Percentiles rank a stretch among this genome's conserved stretches.
Conservation (phyloP, 148 eudicot genomes). For the Diospyros kaki region DNA sequence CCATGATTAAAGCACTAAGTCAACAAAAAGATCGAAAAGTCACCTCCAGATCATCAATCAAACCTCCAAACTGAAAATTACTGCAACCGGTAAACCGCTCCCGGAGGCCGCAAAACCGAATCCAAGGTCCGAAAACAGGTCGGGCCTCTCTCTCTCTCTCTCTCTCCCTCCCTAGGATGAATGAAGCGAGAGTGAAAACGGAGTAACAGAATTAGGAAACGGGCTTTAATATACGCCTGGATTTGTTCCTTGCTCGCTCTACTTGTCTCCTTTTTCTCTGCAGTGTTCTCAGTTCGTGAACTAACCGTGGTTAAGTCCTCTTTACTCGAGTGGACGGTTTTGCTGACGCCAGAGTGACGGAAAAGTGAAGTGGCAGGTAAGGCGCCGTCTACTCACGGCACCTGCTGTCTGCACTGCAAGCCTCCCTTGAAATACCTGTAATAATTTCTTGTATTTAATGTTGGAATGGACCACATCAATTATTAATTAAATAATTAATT, state of each 20-base stretch:
- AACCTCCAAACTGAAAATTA: constrained; percentile 6
- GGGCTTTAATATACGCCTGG: constrained; percentile 36
- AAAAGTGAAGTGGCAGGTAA: constrained; percentile 3
- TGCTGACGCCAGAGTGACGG: constrained; percentile 25
- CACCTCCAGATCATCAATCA: constrained; percentile 19
- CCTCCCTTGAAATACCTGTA: too few relatives aligned
- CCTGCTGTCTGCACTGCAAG: too few relatives aligned
- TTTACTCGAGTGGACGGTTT: constrained; percentile 14
- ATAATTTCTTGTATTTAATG: too few relatives aligned
- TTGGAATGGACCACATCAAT: too few relatives aligned
- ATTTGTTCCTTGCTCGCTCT: constrained; percentile 20
- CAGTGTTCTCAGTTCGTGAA: constrained; percentile 23
- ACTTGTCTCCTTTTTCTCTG: constrained; percentile 23
- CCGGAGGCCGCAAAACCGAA: constrained; percentile 16
- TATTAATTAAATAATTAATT: too few relatives aligned
- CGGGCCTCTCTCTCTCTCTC: neutral
- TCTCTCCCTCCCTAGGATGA: constrained; percentile 16
- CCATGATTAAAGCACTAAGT: constrained; percentile 26
- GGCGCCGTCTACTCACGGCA: constrained; percentile 12
- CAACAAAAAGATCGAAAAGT: neutral
- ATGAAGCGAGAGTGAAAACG: constrained; percentile 17
- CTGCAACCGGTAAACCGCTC: neutral
- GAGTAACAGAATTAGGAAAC: constrained; percentile 28
- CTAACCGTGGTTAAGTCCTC: constrained; percentile 29
- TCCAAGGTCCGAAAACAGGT: constrained; percentile 6